Percentiles rank a stretch among this genome's conserved stretches.
These are phyloP conservation scores for Yamadazyma jaroonii DNA, from an alignment of 1,139 yeast species.

Conservation along the genomic window DNA sequence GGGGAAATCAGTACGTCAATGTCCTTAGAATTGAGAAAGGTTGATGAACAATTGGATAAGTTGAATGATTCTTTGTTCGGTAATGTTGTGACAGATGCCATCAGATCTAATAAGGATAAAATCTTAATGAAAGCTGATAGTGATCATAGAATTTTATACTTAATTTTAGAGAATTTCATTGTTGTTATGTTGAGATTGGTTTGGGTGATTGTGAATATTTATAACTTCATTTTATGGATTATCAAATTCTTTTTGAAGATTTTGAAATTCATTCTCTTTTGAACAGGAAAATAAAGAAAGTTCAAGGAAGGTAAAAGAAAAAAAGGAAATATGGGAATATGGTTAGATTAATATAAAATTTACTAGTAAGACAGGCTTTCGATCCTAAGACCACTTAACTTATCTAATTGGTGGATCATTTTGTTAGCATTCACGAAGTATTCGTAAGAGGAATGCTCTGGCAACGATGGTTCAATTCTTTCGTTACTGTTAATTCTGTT, in stretches of 20 bases:
- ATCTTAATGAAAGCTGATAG: slow-evolving; percentile 9
- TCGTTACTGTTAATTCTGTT: slow-evolving; percentile 15
- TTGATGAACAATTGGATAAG: slow-evolving; percentile 67
- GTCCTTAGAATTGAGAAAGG: slow-evolving; percentile 64
- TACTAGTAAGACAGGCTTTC: too few relatives aligned
- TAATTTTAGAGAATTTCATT: slow-evolving; percentile 43
- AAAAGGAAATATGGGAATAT: too few relatives aligned
- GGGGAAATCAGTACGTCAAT: slow-evolving; percentile 84
- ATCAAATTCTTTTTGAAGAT: slow-evolving; percentile 35
- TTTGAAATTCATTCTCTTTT: slow-evolving; percentile 27
- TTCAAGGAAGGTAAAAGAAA: neutral
- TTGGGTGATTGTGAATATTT: slow-evolving; percentile 68
- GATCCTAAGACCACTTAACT: slow-evolving; percentile 11
- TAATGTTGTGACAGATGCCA: slow-evolving; percentile 24
- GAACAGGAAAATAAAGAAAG: neutral
- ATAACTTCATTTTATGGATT: slow-evolving; percentile 36
- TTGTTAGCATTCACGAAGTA: slow-evolving; percentile 26
- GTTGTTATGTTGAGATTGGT: slow-evolving; percentile 62
- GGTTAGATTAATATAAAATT: neutral
- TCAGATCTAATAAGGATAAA: slow-evolving; percentile 26
- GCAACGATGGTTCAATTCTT: slow-evolving; percentile 2
- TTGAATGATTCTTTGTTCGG: slow-evolving; percentile 39
- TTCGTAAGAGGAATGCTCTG: slow-evolving; percentile 13
- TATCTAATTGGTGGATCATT: slow-evolving; percentile 21
- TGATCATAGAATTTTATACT: slow-evolving; percentile 33